Conservation (phyloP, 2,329 filamentous ascomycete genomes). For the Scedosporium boydii region DNA sequence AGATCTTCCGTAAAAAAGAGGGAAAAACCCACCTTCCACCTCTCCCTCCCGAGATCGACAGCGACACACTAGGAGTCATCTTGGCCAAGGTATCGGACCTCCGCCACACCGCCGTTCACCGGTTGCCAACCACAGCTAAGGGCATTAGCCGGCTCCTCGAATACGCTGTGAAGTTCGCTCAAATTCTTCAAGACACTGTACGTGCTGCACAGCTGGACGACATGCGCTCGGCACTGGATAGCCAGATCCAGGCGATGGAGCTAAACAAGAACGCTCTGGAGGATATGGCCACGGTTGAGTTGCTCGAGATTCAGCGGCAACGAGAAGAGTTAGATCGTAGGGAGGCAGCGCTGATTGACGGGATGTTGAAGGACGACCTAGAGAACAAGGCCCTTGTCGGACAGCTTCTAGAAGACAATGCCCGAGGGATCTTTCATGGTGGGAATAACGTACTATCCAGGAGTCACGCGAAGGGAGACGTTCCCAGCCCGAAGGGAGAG, state of each 20-base stretch:
- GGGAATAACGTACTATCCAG: not conserved
- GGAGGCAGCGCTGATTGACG: slow-evolving; percentile 18
- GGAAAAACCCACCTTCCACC: slow-evolving; percentile 13
- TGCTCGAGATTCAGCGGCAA: slow-evolving; percentile 21
- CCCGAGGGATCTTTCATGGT: slow-evolving; percentile 9
- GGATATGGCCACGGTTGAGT: slow-evolving; percentile 13
- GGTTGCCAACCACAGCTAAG: slow-evolving; percentile 16
- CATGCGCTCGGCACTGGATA: slow-evolving; percentile 17
- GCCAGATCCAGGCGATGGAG: slow-evolving; percentile 21
- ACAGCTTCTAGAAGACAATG: slow-evolving; percentile 18
- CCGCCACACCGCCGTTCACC: slow-evolving; percentile 23
- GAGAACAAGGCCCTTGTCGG: slow-evolving; percentile 20
- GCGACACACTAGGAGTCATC: slow-evolving; percentile 12
- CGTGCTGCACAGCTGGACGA: slow-evolving; percentile 19
- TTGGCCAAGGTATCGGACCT: slow-evolving; percentile 16
- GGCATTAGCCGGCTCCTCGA: slow-evolving; percentile 17
- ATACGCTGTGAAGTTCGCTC: slow-evolving; percentile 18
- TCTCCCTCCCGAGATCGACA: slow-evolving; percentile 13
- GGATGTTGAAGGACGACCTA: slow-evolving; percentile 17
- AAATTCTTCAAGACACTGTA: slow-evolving; percentile 17
- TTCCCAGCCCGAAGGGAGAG: too few species aligned
- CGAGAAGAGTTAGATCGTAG: slow-evolving; percentile 25
- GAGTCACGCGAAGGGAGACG: too few species aligned
- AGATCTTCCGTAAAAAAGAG: slow-evolving; percentile 13
- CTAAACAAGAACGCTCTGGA: slow-evolving; percentile 23